Evolutionary conservation across 2,329 filamentous ascomycete genomes (phyloP).

Genomic region (Aureobasidium sp.): DNA sequence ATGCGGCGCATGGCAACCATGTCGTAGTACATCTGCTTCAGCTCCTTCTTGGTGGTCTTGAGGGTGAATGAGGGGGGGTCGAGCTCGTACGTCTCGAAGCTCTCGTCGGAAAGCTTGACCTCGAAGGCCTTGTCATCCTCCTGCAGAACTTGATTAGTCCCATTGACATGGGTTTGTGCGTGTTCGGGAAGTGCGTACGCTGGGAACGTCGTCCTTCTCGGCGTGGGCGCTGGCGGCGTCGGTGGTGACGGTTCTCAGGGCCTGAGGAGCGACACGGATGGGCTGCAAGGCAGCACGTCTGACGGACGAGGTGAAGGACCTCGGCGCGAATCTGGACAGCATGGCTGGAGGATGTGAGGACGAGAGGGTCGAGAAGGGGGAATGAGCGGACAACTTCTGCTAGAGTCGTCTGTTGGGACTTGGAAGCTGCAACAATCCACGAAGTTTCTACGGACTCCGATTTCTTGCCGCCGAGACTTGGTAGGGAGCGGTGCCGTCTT

Average conservation of each 20-base stretch:
- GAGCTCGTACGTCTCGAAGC: conserved; percentile 98
- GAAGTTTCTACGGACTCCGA: conserved; percentile 14
- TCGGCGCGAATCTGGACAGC: conserved; percentile 33
- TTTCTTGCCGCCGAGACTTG: conserved; percentile 16
- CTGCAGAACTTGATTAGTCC: conserved; percentile 41
- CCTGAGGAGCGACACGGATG: conserved; percentile 39
- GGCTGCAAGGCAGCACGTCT: conserved; percentile 28
- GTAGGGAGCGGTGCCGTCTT: not conserved
- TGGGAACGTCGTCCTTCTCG: conserved; percentile 65
- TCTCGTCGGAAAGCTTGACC: conserved; percentile 91
- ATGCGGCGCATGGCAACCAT: conserved; percentile 95
- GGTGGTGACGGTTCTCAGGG: conserved; percentile 78
- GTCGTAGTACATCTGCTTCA: conserved; percentile 98
- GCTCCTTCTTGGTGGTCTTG: conserved; percentile 90
- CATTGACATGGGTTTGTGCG: not conserved
- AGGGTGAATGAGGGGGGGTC: conserved; percentile 92
- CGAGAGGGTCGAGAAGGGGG: conserved; percentile 1
- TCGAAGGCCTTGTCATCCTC: conserved; percentile 91
- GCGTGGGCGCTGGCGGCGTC: conserved; percentile 88
- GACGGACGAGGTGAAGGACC: conserved; percentile 29
- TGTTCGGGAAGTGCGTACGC: conserved; percentile 42
- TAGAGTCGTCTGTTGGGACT: conserved; percentile 15
- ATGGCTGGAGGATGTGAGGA: conserved; percentile 20
- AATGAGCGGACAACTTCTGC: conserved; percentile 7
- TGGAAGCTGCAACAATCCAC: conserved; percentile 12